Evolutionary conservation across 106 monocot species (phyloP).

Genomic region (Dendrobium chrysotoxum): DNA sequence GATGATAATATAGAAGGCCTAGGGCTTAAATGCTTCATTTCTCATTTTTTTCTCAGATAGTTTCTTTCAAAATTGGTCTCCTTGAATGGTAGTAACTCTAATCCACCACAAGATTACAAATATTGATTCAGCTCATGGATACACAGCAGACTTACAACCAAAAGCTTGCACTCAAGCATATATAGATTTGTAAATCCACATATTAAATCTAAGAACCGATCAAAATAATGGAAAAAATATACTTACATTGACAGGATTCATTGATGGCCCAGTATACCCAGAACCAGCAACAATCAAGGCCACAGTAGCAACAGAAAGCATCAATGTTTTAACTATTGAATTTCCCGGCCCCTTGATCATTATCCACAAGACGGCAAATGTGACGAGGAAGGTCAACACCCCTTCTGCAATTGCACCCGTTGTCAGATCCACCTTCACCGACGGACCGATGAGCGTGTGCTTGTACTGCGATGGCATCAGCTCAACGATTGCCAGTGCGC

Average conservation of each 20-base stretch:
- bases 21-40: no score
- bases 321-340: conserved; percentile 24
- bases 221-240: not conserved
- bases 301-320: conserved; percentile 29
- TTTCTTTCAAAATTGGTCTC: no score
- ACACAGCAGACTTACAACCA: not conserved
- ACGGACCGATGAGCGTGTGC: conserved; percentile 42
- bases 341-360: conserved; percentile 32
- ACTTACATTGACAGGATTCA: conserved; percentile 61
- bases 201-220: not conserved
- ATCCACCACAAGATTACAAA: not conserved
- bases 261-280: conserved; percentile 45
- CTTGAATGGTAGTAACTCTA: not conserved
- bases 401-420: conserved; percentile 38
- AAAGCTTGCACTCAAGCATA: not conserved
- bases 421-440: conserved; percentile 42
- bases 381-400: conserved; percentile 43
- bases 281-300: conserved; percentile 28
- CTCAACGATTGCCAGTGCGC: conserved; percentile 34
- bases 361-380: conserved; percentile 36
- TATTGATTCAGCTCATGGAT: not conserved
- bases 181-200: not conserved
- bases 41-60: no score
- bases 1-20: no score
- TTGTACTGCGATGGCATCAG: conserved; percentile 45